Evolutionary conservation across 176 grass and related monocot genomes (phyloP), one percentile per base, ranked within the genome.

Genomic region (Avena atlantica): DNA sequence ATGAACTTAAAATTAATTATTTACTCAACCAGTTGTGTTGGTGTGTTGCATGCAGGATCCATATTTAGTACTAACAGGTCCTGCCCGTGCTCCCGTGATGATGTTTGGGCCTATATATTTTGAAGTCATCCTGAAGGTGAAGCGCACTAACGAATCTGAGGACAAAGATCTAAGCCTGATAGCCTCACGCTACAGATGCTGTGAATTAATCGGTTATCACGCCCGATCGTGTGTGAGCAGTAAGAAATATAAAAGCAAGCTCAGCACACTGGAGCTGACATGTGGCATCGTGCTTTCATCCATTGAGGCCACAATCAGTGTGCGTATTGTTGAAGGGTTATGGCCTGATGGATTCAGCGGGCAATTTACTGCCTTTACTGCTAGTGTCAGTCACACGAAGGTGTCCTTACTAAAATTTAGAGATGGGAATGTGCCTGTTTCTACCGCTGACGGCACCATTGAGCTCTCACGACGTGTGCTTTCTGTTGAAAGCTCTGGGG

Each of bases 241-340:
- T 29, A 4, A 77, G 27, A 19, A 77, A 53, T 31, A 2, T 34
- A 56, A 27, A 29, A 77, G 74, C 50, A 77, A 31, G 74, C 50
- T 56, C 15, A 77, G 74, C 48, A 77, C 74, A 55, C 14, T 77
- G 24, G 74, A 77, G 74, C 24, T 77, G 74, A 53, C 74, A 10
- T 77, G 48, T 31, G 50, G 74, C 74, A 53, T 31, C 15, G 23
- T 56, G 8, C 25, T 20, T 52, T 19, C 14, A 29, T 77, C 74
- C 48, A 53, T 77, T 24, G 74, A 77, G 74, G 74, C 74, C 74
- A 77, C 74, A 9, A 47, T 73, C 70, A 29, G 24, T 36, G 25
- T 77, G 13, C 25, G 24, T 20, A 12, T 77, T 1, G 27, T 55
- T 5, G 25, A 57, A 17, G 74, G 51, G 14, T 3, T 15, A 56